Conservation (phyloP, 306 rosid genomes). For the Notholithocarpus densiflorus region DNA sequence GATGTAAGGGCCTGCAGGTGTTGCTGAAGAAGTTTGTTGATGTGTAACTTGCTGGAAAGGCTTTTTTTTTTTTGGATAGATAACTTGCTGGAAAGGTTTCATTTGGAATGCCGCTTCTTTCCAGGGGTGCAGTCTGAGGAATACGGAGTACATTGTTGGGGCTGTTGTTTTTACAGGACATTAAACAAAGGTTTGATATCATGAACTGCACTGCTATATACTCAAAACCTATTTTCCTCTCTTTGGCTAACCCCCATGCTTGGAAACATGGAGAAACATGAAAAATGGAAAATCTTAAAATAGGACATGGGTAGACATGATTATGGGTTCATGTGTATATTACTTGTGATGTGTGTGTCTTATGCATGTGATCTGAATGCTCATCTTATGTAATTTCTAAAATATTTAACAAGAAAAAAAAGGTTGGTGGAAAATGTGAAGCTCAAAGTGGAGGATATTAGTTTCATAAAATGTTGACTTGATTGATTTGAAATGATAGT, state of each 20-base stretch:
- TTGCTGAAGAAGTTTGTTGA: not conserved
- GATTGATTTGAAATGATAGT: too few relatives aligned
- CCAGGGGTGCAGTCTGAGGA: slow-evolving; percentile 99
- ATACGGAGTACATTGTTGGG: slow-evolving; percentile 88
- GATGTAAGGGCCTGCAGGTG: not conserved
- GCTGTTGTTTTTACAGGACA: slow-evolving; percentile 93
- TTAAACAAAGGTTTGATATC: slow-evolving; percentile 80
- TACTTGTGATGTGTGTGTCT: not conserved
- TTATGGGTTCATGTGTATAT: not conserved
- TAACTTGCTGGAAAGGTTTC: not conserved
- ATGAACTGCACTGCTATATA: slow-evolving; percentile 13
- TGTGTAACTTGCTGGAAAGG: not conserved
- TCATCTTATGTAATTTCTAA: not conserved
- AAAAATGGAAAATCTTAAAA: not conserved
- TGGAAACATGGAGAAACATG: not conserved
- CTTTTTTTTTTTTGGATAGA: too few relatives aligned
- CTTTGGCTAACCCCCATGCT: not conserved
- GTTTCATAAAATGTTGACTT: too few relatives aligned
- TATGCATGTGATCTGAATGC: not conserved
- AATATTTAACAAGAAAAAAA: not conserved
- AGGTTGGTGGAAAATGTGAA: not conserved
- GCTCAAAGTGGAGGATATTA: not conserved
- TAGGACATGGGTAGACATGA: not conserved
- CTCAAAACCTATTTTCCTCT: not conserved
- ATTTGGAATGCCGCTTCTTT: not conserved